Evolutionary conservation across 306 rosid species (phyloP), one percentile per base, ranked within the genome.

Genomic region (Datisca glomerata): DNA sequence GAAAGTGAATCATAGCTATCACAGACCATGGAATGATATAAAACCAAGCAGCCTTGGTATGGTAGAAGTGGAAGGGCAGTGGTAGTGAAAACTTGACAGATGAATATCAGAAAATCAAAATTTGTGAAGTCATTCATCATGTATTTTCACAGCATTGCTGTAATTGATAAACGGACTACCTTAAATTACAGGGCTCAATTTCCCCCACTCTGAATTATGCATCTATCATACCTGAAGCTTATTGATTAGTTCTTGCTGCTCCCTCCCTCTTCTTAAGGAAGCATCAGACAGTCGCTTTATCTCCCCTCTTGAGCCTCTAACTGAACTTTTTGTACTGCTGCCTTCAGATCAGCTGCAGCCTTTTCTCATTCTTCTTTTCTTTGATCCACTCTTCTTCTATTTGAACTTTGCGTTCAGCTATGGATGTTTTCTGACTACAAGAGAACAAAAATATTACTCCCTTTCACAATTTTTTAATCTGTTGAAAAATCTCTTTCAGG

Each of bases 321-420:
- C 40, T 82, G 93, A 56, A 67, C 79, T 76, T 73, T 87, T 52
- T 60, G 82, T 33, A 83, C 80, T 21, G 94, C 85, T 54, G 93
- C 61, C 59, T 83, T 87, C 51, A 87, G 57, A 70, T 87, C 97
- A 70, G 67, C 35, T 3, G 69, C 68, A 56, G 97, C 94, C 69
- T 76, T 83, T 67, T 79, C 93, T 45, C 94, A 76, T 52, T 87
- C 97, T 63, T 74, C 85, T 70, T 69, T 75, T 59, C 89, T 71
- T 61, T 76, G 89, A 18, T 62, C 73, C 71, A 69, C 59, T 83
- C 93, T 58, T 87, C 97, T 60, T 76, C 75, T 53, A 83, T 38
- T 53, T 68, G 93, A 52, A 60, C 73, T 69, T 76, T 74, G 43
- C 82, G 76, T 65, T 83, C 93, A 36, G 74, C 64, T 54, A 87